Base-by-base conservation (phyloP, 495 filamentous ascomycete species). In the Aspergillus egyptiacus region DNA sequence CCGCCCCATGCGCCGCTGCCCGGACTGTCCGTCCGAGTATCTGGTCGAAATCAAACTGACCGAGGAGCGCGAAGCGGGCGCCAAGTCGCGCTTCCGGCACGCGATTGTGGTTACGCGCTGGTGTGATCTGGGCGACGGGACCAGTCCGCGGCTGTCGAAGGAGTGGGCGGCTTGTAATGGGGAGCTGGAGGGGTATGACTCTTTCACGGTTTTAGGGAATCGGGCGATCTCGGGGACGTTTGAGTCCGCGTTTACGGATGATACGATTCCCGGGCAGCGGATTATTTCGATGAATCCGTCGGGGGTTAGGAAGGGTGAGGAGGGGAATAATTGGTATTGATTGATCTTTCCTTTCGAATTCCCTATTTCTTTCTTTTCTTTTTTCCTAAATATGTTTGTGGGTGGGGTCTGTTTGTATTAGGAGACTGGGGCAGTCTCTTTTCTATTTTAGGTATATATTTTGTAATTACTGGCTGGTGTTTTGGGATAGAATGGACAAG, bases 21-120 rank as follows among this genome's bases (percentile, higher is more conserved):
- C 77, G 3, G 72, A 78, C 43, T 83, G 79, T 66, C 77, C 79
- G 7, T 71, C 74, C 0, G 79, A 83, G 56, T 83, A 83, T 51
- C 62, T 81, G 20, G 63, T 80, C 46, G 78, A 83, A 55, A 51
- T 81, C 8, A 77, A 75, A 27, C 58, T 81, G 33, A 61, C 70
- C 2, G 78, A 81, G 57, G 76, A 83, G 50, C 64, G 54, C 28
- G 39, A 43, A 5, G 14, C 39, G 15, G 48, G 31, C 27, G 39
- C 47, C 13, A 34, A 38, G 47, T 20, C 51, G 5, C 56, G 60
- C 15, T 83, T 83, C 62, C 77, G 69, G 52, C 78, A 81, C 48
- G 73, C 73, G 6, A 71, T 83, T 43, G 66, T 75, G n/a, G 75
- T 83, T 13, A 83, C 77, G 14, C 59, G 77, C 18, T 83, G 79